Evolutionary conservation across 2,329 filamentous ascomycete species (phyloP).

Genomic region (Fusarium nurragi): DNA sequence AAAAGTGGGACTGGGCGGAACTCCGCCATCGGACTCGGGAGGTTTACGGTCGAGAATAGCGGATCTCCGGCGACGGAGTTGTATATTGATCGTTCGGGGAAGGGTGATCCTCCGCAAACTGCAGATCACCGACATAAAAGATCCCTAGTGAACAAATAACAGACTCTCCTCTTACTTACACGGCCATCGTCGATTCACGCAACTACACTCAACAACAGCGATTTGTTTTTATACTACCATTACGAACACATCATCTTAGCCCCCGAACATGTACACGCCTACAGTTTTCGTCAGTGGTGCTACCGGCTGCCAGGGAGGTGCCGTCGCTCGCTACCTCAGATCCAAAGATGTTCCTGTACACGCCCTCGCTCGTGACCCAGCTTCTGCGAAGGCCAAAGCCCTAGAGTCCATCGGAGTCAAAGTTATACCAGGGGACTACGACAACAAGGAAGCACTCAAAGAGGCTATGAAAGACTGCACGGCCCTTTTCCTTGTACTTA

Average conservation of each 20-base stretch:
- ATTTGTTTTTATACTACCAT: not conserved
- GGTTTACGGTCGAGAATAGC: slow-evolving; percentile 1
- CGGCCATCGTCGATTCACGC: not conserved
- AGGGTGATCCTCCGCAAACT: not conserved
- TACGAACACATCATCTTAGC: not conserved
- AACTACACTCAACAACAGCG: not conserved
- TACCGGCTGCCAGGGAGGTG: slow-evolving; percentile 54
- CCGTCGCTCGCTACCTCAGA: slow-evolving; percentile 49
- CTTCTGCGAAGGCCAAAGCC: slow-evolving; percentile 44
- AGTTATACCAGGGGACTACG: slow-evolving; percentile 49
- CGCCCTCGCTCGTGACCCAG: slow-evolving; percentile 47
- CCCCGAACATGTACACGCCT: slow-evolving; percentile 44
- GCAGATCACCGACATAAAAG: not conserved
- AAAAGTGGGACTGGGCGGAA: slow-evolving; percentile 43
- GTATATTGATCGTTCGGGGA: not conserved
- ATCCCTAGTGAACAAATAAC: not conserved
- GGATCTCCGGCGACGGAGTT: slow-evolving; percentile 17
- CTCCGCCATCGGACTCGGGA: slow-evolving; percentile 36
- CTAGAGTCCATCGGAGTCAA: slow-evolving; percentile 48
- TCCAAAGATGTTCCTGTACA: slow-evolving; percentile 46
- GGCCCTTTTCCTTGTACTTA: slow-evolving; percentile 49
- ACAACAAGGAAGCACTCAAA: slow-evolving; percentile 45
- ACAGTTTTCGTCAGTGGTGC: slow-evolving; percentile 52
- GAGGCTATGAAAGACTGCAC: slow-evolving; percentile 45
- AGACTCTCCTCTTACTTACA: not conserved